phyloP scores from a whole-genome alignment of 1,284 basidiomycete species.

The Cryptococcus wingfieldii region DNA sequence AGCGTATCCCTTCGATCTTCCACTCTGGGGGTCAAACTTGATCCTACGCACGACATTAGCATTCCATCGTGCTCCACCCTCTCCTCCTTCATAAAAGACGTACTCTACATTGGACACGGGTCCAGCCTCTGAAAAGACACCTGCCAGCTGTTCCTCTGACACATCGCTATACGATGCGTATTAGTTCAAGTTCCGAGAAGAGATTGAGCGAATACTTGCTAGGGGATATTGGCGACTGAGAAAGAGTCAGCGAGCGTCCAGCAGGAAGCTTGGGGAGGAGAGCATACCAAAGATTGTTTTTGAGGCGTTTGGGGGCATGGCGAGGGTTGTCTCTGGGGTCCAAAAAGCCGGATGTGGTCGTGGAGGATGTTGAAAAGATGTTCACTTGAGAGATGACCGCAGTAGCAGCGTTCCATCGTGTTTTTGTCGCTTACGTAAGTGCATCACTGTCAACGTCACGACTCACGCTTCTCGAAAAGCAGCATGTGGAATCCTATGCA shows the following conservation, averaged over 20 bases:
- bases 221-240: slow-evolving; percentile 44
- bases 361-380: background rate
- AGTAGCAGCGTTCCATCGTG: too few relatives aligned
- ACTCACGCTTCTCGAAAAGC: background rate
- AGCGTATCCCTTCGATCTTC: slow-evolving; percentile 93
- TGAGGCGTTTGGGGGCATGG: slow-evolving; percentile 27
- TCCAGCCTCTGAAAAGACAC: slow-evolving; percentile 51
- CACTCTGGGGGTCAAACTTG: slow-evolving; percentile 92
- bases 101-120: slow-evolving; percentile 52
- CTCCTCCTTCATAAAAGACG: slow-evolving; percentile 11
- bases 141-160: slow-evolving; percentile 49
- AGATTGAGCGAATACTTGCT: slow-evolving; percentile 25
- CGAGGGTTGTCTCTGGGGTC: background rate
- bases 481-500: background rate
- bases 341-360: background rate
- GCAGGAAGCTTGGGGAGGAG: background rate
- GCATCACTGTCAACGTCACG: background rate
- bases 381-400: slow-evolving; percentile 1
- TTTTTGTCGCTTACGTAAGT: background rate
- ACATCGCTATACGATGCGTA: slow-evolving; percentile 35
- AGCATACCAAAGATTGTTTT: slow-evolving; percentile 34
- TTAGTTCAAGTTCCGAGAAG: background rate
- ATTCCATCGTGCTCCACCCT: background rate
- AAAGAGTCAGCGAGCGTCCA: background rate
- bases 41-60: slow-evolving; percentile 56